Base-by-base conservation (phyloP, 495 filamentous ascomycete genomes). In the Annulohypoxylon maeteangense region DNA sequence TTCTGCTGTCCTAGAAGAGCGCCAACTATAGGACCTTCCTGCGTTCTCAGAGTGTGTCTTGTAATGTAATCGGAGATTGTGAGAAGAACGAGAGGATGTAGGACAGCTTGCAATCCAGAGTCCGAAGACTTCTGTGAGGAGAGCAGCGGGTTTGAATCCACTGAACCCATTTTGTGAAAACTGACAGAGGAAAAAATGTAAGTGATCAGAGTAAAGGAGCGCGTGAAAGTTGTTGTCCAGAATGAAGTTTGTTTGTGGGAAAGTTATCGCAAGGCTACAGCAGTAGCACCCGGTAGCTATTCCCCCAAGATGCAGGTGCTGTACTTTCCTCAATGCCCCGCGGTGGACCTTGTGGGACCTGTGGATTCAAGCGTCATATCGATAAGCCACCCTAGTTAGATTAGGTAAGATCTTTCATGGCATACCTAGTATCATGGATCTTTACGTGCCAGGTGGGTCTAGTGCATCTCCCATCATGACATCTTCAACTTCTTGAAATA, bases 1-100 rank as follows among this genome's bases (percentile, higher is more conserved):
- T 93, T 90, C 67, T 97, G 95, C 71, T 95, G 91, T 40, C 95
- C 95, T 5, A 99, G 75, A 2, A 99, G 84, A 32, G 90, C 94
- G 62, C 95, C 96, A 27, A 97, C 87, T 32, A 98, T 86, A 4
- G 93, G 93, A 0, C 90, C 91, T 45, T 85, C 78, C 57, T 92
- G 87, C 53, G 86, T 84, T 29, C 96, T 89, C 42, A 95, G 87
- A 12, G 89, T 92, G 80, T 95, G 94, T 56, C 95, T 89, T 44
- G 95, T 96, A 78, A 98, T 93, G 79, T 94, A 95, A 82, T 99
- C 95, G 56, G 94, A 97, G 67, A 99, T 94, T 18, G 92, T 97
- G 80, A 99, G 92, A 56, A 98, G 89, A 31, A 96, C 93, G 8
- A 99, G 90, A 44, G 95, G 95, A 76, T 99, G 95, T 4, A 99